These are phyloP conservation scores for Lactarius hengduanensis DNA, from an alignment of 768 basidiomycete species.

Conservation along the genomic window DNA sequence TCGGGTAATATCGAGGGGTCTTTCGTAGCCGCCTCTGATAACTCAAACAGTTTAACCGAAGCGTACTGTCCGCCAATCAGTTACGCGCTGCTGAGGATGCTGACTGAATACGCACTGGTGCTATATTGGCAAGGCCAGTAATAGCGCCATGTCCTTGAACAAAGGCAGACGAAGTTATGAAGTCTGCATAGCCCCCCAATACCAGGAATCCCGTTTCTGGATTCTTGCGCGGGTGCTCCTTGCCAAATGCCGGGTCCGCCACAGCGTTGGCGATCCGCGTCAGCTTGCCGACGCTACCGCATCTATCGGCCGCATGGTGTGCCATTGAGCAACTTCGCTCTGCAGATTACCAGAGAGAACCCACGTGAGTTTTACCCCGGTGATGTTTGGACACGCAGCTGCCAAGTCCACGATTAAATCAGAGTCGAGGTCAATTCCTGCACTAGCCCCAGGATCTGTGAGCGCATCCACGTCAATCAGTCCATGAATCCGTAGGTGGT, in stretches of 20 bases:
- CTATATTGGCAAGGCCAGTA: conserved; percentile 83
- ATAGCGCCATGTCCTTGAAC: conserved; percentile 85
- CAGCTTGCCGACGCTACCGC: conserved; percentile 90
- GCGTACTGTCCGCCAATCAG: conserved; percentile 46
- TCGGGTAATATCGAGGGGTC: conserved; percentile 60
- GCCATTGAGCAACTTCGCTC: conserved; percentile 13
- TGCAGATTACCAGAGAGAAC: conserved; percentile 33
- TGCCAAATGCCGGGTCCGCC: conserved; percentile 53
- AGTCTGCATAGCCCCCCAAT: conserved; percentile 83
- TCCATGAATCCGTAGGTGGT: neutral
- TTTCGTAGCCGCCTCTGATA: conserved; percentile 55
- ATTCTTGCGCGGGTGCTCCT: conserved; percentile 66
- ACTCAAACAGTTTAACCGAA: conserved; percentile 56
- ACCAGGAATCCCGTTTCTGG: conserved; percentile 72
- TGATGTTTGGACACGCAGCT: conserved; percentile 68
- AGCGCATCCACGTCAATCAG: neutral
- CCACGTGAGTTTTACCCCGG: conserved; percentile 87
- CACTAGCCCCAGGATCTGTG: conserved; percentile 80
- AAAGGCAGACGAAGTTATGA: conserved; percentile 69
- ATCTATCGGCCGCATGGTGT: conserved; percentile 43
- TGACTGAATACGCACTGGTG: conserved; percentile 51
- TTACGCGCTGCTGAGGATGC: neutral
- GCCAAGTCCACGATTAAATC: conserved; percentile 84
- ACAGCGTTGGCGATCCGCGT: conserved; percentile 76
- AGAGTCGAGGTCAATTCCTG: conserved; percentile 90